Evolutionary conservation across 2,329 filamentous ascomycete species (phyloP), one percentile per base, ranked within the genome.

Genomic region (Didymella pinodella): DNA sequence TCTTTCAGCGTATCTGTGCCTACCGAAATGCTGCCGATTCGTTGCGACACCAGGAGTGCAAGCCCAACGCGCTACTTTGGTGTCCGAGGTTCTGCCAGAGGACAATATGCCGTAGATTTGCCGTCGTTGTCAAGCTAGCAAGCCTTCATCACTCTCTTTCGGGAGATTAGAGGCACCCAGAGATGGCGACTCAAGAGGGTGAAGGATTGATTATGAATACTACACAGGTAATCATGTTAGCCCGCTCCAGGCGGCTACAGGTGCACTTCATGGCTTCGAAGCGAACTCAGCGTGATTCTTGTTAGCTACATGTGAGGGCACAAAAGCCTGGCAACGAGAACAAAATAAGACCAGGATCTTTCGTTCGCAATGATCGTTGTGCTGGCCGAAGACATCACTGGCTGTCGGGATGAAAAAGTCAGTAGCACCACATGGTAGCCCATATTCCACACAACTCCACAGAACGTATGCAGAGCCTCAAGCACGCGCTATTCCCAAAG

Each of bases 21-120:
- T 7, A 36, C 38, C 53, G 53, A 56, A 28, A 38, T 29, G 40
- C 14, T 44, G 16, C 45, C 45, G 52, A 55, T 55, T 49, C 26
- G 52, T 45, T 48, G 7, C 29, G 12, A 32, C 5, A 29, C 29
- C 44, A 32, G 8, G 34, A 44, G 52, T 45, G 45, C 20, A 38
- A 34, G n/a, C 28, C 7, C 36, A 25, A n/a, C 6, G 22, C 48
- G 38, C 36, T 34, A 38, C 31, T 18, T 26, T 45, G n/a, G 32
- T 26, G 29, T 22, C 46, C 45, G 53, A 32, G 16, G 46, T 56
- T 49, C 46, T 40, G 32, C 32, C 32, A 34, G 14, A 34, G 12
- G 12, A 14, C 16, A 3, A 14, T 16, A n/a, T 34, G 32, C 32
- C 32, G 14, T 7, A 34, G 14, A 16, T 34, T 16, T n/a, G 32